A percentile compares a stretch with the other conserved stretches of the same genome.
Evolutionary conservation across 2,329 filamentous ascomycete species (phyloP).

Genomic region (Hyphodiscus sp.): DNA sequence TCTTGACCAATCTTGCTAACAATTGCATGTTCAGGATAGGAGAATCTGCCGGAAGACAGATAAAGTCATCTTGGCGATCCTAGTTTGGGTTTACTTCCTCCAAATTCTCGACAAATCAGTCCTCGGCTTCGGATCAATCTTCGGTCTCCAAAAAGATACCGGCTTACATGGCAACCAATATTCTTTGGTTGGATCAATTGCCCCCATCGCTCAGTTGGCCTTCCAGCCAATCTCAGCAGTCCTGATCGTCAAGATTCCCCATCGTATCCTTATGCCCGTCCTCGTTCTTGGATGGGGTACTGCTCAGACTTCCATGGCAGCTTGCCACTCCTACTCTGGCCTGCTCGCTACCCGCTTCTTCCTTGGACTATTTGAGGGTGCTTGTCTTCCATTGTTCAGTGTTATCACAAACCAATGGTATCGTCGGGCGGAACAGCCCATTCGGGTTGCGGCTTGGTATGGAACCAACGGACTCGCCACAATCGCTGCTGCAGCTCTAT

Average conservation of each 20-base stretch:
- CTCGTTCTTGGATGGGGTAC: conserved; percentile 43
- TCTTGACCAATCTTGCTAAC: background rate
- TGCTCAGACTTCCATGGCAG: conserved; percentile 41
- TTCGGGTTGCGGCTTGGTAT: conserved; percentile 32
- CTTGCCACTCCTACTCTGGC: conserved; percentile 57
- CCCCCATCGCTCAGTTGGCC: conserved; percentile 51
- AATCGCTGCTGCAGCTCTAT: conserved; percentile 27
- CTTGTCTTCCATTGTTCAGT: conserved; percentile 36
- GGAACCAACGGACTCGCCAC: conserved; percentile 28
- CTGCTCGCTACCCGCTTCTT: conserved; percentile 79
- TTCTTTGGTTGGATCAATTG: conserved; percentile 48
- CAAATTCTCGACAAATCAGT: conserved; percentile 44
- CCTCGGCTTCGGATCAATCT: conserved; percentile 50
- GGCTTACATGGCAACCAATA: conserved; percentile 46
- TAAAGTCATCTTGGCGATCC: conserved; percentile 46
- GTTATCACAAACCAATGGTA: conserved; percentile 35
- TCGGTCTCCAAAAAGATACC: conserved; percentile 50
- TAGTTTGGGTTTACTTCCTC: conserved; percentile 54
- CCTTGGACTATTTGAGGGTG: conserved; percentile 67
- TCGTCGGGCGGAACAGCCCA: conserved; percentile 32
- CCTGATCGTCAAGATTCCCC: conserved; percentile 55
- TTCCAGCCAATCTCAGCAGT: conserved; percentile 55
- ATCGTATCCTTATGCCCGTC: conserved; percentile 49
- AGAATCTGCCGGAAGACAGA: conserved; percentile 57
- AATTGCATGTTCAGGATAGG: conserved; percentile 36